Evolutionary conservation across 495 filamentous ascomycete species (phyloP), one percentile per base, ranked within the genome.

Genomic region (Lineolata rhizophorae): DNA sequence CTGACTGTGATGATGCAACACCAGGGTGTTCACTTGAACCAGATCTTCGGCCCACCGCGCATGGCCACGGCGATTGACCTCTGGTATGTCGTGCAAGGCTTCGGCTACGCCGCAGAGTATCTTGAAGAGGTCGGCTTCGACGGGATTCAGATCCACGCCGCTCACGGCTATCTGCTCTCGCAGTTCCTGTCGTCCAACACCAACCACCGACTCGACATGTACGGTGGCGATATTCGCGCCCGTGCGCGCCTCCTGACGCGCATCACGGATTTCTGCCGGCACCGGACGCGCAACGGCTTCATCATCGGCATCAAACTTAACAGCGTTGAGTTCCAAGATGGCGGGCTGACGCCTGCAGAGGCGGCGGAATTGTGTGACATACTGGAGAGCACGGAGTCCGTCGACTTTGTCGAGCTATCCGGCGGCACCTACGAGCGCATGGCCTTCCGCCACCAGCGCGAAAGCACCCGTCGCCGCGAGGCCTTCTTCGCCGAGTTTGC

Each of bases 401-500:
- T 75, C 44, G 72, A 77, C 44, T 70, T 67, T 40, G 60, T 76
- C 3, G 70, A 77, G 49, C 53, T 77, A 3, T 61, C 53, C 11
- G 71, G 71, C 22, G 72, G 71, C 13, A 77, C 68, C 1, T 67
- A 74, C 46, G 63, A 77, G 48, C 46, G 49, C 3, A 35, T 69
- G 3, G 65, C 48, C 2, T 65, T 70, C 40, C 35, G 42, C 18
- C 60, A 70, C 46, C 54, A 58, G 41, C 47, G 55, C 11, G 65
- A 71, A 37, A 61, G 53, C 22, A 69, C 64, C 10, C 50, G 51
- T 36, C 57, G 59, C 40, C 54, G 72, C 3, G 71, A 76, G 44
- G 58, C 66, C 3, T 73, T 71, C 51, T 76, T 76, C 52, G 47
- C 76, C 29, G 65, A 74, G 11, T 74, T 72, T 36, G 71, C 70